These are phyloP conservation scores for Akanthomyces dipterigenus DNA, from an alignment of 2,329 filamentous ascomycete genomes.

Conservation along the genomic window DNA sequence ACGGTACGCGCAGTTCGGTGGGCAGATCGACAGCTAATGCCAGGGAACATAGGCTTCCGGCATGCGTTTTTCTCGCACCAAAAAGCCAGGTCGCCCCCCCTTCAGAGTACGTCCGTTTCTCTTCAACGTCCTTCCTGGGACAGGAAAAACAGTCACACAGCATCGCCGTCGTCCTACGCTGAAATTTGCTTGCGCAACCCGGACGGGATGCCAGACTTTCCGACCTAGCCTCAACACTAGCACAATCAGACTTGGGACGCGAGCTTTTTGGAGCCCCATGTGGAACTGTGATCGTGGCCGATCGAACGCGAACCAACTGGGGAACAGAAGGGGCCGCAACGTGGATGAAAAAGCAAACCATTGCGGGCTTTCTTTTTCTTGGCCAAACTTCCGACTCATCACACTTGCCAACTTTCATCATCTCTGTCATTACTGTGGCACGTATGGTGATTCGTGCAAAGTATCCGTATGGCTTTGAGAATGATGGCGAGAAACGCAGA, in stretches of 20 bases:
- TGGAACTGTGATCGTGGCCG: conserved; percentile 9
- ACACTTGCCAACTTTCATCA: neutral
- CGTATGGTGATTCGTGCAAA: neutral
- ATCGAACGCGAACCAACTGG: conserved; percentile 6
- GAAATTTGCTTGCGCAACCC: neutral
- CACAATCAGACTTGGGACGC: neutral
- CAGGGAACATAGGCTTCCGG: neutral
- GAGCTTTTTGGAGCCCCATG: conserved; percentile 1
- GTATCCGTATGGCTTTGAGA: neutral
- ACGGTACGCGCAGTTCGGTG: neutral
- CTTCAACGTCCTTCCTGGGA: neutral
- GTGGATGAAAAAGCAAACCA: neutral
- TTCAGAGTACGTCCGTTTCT: no score
- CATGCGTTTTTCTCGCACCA: neutral
- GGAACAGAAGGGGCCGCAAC: neutral
- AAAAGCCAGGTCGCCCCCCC: neutral
- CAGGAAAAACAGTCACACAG: neutral
- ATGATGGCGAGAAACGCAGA: no score
- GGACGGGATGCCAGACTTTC: conserved; percentile 3
- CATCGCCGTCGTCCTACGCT: neutral
- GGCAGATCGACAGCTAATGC: neutral
- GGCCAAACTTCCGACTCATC: neutral
- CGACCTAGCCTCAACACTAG: neutral
- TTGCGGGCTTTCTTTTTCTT: neutral
- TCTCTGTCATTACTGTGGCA: neutral